phyloP scores from a whole-genome alignment of 176 grass and related monocot genomes.

The Eragrostis curvula region DNA sequence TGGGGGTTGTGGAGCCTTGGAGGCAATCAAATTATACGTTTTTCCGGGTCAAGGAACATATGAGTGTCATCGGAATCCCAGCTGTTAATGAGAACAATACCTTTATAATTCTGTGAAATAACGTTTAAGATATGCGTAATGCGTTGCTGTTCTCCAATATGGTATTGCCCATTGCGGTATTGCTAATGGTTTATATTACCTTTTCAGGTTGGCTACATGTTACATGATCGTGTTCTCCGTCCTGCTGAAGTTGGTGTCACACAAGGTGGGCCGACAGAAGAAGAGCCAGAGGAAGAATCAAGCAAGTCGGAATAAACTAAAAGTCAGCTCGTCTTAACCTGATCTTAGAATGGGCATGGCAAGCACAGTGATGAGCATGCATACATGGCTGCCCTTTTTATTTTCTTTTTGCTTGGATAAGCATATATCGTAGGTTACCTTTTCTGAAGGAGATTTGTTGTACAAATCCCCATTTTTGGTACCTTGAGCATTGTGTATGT shows the following conservation, averaged over 20 bases:
- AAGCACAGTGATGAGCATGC: background rate
- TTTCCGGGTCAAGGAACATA: background rate
- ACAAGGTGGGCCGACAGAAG: conserved; percentile 37
- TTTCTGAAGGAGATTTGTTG: conserved; percentile 15
- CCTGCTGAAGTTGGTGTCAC: conserved; percentile 68
- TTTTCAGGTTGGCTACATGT: conserved; percentile 61
- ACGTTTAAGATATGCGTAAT: background rate
- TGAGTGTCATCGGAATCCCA: background rate
- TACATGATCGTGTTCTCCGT: conserved; percentile 68
- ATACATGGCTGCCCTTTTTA: background rate
- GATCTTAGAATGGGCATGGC: background rate
- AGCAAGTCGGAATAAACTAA: conserved; percentile 5
- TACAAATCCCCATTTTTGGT: conserved; percentile 34
- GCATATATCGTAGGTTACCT: conserved; percentile 1
- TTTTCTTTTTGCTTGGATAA: conserved; percentile 11
- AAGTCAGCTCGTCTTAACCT: background rate
- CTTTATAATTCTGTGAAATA: background rate
- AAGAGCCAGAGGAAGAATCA: conserved; percentile 27
- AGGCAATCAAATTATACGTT: background rate
- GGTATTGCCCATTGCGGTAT: background rate
- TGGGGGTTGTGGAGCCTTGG: background rate
- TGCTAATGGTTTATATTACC: background rate
- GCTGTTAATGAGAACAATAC: background rate
- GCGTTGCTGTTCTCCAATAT: background rate
- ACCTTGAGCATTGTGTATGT: conserved; percentile 10